Conservation (phyloP, 2,329 filamentous ascomycete species). For the Lomentospora prolificans region DNA sequence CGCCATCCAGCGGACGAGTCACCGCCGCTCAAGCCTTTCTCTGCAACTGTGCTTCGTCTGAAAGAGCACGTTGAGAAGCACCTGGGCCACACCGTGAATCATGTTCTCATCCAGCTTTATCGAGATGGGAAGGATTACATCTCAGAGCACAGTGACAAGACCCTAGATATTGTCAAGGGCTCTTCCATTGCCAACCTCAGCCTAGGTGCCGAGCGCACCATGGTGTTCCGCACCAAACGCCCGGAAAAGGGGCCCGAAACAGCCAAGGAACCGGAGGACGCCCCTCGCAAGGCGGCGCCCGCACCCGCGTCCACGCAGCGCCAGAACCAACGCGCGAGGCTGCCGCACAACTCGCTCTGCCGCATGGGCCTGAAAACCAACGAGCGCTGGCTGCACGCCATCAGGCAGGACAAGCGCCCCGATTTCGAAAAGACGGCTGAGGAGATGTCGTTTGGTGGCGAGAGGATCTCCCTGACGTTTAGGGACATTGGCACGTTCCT, state of each 20-base stretch:
- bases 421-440: constrained; percentile 54
- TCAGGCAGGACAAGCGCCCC: constrained; percentile 74
- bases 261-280: constrained; percentile 1
- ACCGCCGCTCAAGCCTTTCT: constrained; percentile 67
- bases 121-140: constrained; percentile 86
- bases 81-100: constrained; percentile 76
- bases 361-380: constrained; percentile 76
- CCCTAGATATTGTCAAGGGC: constrained; percentile 71
- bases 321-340: constrained; percentile 54
- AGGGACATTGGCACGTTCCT: constrained; percentile 81
- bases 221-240: constrained; percentile 81
- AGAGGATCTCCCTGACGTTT: constrained; percentile 87
- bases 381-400: constrained; percentile 81
- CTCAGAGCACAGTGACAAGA: constrained; percentile 95
- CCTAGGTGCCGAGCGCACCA: constrained; percentile 81
- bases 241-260: constrained; percentile 27
- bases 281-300: constrained; percentile 3
- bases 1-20: constrained; percentile 88
- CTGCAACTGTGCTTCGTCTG: constrained; percentile 59
- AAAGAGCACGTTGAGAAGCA: constrained; percentile 58
- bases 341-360: constrained; percentile 86
- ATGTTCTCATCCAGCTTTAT: constrained; percentile 88
- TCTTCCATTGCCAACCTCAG: constrained; percentile 89
- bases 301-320: constrained; percentile 26
- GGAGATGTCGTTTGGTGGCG: constrained; percentile 64